Percentiles rank a stretch among this genome's conserved stretches.
phyloP scores from a whole-genome alignment of 805 yeast genomes.

The Hanseniaspora jakobsenii region DNA sequence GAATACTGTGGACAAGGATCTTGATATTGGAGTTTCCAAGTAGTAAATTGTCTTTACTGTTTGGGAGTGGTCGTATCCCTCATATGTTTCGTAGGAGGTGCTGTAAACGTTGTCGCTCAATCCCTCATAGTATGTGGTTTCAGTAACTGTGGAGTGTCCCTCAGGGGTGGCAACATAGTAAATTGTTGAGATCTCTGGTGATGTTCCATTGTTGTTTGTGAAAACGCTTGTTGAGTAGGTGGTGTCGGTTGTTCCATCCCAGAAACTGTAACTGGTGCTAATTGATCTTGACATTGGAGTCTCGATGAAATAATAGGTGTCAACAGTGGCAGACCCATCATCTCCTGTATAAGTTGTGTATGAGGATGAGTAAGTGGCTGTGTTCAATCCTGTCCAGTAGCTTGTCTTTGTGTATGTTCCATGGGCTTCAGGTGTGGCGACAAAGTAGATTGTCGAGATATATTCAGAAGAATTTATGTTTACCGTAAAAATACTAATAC shows the following conservation, averaged over 20 bases:
- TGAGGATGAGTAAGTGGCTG: slow-evolving; percentile 15
- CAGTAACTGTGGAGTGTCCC: neutral
- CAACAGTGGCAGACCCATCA: slow-evolving; percentile 17
- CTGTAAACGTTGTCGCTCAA: neutral
- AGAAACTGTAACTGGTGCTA: slow-evolving; percentile 4
- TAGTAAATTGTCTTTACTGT: slow-evolving; percentile 17
- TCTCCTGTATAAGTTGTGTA: slow-evolving; percentile 16
- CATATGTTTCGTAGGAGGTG: slow-evolving; percentile 2
- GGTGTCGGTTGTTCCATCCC: slow-evolving; percentile 3
- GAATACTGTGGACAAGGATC: slow-evolving; percentile 4
- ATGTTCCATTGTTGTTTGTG: neutral
- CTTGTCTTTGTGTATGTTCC: slow-evolving; percentile 32
- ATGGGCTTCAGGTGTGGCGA: slow-evolving; percentile 18
- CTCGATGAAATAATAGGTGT: slow-evolving; percentile 17
- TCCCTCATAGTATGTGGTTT: neutral
- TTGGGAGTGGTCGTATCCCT: slow-evolving; percentile 13
- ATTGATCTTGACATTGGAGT: slow-evolving; percentile 16
- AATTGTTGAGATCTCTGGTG: slow-evolving; percentile 10
- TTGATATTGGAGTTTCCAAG: slow-evolving; percentile 17
- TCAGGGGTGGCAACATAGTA: slow-evolving; percentile 19
- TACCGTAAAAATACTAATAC: slow-evolving; percentile 10
- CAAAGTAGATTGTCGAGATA: slow-evolving; percentile 18
- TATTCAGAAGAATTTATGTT: slow-evolving; percentile 13
- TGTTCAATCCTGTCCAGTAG: slow-evolving; percentile 7
- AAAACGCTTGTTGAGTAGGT: neutral